Evolutionary conservation across 1,139 yeast species (phyloP).

Genomic region (Kodamaea suecica): DNA sequence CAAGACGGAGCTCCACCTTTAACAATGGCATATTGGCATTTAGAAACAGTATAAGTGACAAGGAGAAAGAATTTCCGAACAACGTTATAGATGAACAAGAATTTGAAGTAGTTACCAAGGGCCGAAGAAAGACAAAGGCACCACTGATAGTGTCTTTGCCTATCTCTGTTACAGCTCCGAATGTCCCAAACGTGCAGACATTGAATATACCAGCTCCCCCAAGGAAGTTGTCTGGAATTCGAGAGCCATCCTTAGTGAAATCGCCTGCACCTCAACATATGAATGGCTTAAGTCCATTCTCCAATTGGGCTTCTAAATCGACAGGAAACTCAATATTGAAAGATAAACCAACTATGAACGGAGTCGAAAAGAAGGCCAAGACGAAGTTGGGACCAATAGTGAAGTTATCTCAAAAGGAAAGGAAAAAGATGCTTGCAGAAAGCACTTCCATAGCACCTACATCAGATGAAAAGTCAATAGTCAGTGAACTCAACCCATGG

Average conservation of each 20-base stretch:
- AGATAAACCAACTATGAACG: slow-evolving; percentile 10
- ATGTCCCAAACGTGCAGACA: no score
- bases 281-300: slow-evolving; percentile 28
- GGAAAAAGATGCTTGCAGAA: slow-evolving; percentile 32
- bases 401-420: slow-evolving; percentile 51
- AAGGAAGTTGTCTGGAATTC: not conserved
- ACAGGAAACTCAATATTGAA: slow-evolving; percentile 16
- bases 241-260: not conserved
- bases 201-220: no score
- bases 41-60: slow-evolving; percentile 23
- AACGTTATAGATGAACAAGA: slow-evolving; percentile 26
- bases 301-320: slow-evolving; percentile 31
- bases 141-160: not conserved
- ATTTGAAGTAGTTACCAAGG: slow-evolving; percentile 31
- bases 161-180: slow-evolving; percentile 6
- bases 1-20: slow-evolving; percentile 31
- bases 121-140: slow-evolving; percentile 20
- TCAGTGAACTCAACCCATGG: slow-evolving; percentile 17
- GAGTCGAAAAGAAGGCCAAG: slow-evolving; percentile 19
- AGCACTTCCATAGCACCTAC: not conserved
- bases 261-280: not conserved
- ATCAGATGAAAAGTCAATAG: not conserved
- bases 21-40: slow-evolving; percentile 20
- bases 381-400: slow-evolving; percentile 35
- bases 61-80: slow-evolving; percentile 16